Conservation (phyloP, 2,329 filamentous ascomycete genomes). For the Fusarium sp. region DNA sequence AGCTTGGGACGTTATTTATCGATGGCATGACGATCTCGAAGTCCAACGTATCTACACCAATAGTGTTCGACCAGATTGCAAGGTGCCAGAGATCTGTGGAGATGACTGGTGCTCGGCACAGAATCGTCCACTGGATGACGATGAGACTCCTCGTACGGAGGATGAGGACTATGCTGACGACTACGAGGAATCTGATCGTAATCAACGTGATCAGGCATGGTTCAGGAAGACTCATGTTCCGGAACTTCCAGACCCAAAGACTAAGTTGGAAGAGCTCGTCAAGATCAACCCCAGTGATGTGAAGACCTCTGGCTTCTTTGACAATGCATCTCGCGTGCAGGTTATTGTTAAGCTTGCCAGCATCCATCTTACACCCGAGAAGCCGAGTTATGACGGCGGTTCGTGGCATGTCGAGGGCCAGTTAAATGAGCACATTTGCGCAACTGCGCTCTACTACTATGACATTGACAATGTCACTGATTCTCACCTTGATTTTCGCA, state of each 20-base stretch:
- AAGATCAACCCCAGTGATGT: slow-evolving; percentile 40
- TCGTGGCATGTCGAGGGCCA: slow-evolving; percentile 68
- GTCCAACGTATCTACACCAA: slow-evolving; percentile 43
- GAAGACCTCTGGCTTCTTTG: slow-evolving; percentile 47
- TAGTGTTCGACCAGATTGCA: slow-evolving; percentile 36
- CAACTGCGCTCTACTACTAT: slow-evolving; percentile 73
- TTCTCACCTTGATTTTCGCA: slow-evolving; percentile 63
- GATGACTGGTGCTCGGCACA: neutral
- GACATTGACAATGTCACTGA: slow-evolving; percentile 70
- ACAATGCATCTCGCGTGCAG: slow-evolving; percentile 59
- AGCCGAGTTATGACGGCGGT: slow-evolving; percentile 65
- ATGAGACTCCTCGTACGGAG: slow-evolving; percentile 40
- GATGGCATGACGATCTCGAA: slow-evolving; percentile 48
- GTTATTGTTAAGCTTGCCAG: slow-evolving; percentile 74
- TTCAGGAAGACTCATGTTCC: slow-evolving; percentile 45
- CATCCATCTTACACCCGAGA: slow-evolving; percentile 70
- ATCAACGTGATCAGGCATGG: slow-evolving; percentile 47
- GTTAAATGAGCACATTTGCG: slow-evolving; percentile 73
- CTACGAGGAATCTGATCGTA: slow-evolving; percentile 39
- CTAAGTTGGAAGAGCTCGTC: slow-evolving; percentile 2
- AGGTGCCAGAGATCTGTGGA: slow-evolving; percentile 32
- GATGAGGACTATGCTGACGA: slow-evolving; percentile 26
- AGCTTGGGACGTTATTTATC: slow-evolving; percentile 58
- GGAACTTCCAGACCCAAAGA: slow-evolving; percentile 16
- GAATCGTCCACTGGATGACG: slow-evolving; percentile 34